phyloP scores from a whole-genome alignment of 805 yeast genomes.

The Candida bentonensis region DNA sequence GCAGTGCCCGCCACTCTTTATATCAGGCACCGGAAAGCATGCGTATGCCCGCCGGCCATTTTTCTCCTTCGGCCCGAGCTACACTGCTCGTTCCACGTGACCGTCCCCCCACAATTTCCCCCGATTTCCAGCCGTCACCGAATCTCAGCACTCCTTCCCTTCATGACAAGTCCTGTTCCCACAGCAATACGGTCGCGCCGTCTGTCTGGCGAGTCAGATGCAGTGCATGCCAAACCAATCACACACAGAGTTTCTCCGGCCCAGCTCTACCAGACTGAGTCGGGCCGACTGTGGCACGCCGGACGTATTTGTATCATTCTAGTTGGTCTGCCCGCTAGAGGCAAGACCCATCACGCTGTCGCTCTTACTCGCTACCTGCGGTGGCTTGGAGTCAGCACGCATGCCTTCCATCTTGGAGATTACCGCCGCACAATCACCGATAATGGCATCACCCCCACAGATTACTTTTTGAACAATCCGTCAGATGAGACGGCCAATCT shows the following conservation, averaged over 20 bases:
- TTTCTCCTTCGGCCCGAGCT: too few relatives aligned
- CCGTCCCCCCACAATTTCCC: too few relatives aligned
- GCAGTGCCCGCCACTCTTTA: too few relatives aligned
- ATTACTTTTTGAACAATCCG: slow-evolving; percentile 45
- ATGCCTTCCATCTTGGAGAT: slow-evolving; percentile 83
- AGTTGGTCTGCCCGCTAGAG: slow-evolving; percentile 91
- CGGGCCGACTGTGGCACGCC: slow-evolving; percentile 88
- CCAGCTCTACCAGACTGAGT: slow-evolving; percentile 82
- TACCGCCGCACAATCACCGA: slow-evolving; percentile 47
- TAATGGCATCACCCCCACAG: slow-evolving; percentile 45
- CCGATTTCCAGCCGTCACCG: too few relatives aligned
- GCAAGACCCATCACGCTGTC: slow-evolving; percentile 87
- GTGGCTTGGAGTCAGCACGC: slow-evolving; percentile 93
- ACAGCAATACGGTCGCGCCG: not conserved
- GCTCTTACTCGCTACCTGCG: slow-evolving; percentile 81
- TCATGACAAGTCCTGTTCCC: not conserved
- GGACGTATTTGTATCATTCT: slow-evolving; percentile 82
- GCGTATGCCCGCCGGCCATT: too few relatives aligned
- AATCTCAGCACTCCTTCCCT: too few relatives aligned
- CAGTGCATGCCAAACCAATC: slow-evolving; percentile 1
- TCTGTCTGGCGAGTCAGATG: not conserved
- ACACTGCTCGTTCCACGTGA: too few relatives aligned
- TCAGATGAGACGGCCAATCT: slow-evolving; percentile 33
- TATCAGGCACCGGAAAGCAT: too few relatives aligned
- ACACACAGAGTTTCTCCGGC: slow-evolving; percentile 39